Conservation (phyloP, 306 rosid species). For the Corylus americana region DNA sequence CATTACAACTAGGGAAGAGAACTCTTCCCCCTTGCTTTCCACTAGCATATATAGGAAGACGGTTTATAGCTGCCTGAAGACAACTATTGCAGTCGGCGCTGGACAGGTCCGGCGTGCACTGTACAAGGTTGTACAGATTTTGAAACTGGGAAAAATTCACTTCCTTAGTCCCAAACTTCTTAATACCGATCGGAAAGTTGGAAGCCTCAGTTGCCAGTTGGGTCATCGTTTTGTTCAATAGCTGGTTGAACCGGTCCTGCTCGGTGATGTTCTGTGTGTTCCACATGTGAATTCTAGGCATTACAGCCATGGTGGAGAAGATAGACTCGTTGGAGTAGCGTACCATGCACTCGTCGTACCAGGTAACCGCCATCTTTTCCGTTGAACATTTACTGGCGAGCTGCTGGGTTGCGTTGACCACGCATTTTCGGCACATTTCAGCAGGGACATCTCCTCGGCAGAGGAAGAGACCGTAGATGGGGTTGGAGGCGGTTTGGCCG, state of each 20-base stretch:
- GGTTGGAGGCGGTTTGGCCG: not conserved
- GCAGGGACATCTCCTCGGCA: conserved; percentile 33
- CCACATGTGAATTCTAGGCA: rapidly evolving
- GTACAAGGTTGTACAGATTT: no score
- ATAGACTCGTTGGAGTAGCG: conserved; percentile 32
- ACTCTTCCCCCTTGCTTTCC: no score
- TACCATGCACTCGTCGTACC: conserved; percentile 36
- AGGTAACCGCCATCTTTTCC: conserved; percentile 1
- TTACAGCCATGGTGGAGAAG: not conserved
- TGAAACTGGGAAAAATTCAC: no score
- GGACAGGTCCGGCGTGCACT: no score
- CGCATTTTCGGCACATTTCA: conserved; percentile 14
- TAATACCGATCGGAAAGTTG: not conserved
- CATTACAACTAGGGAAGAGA: no score
- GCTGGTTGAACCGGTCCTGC: not conserved
- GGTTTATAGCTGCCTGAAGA: no score
- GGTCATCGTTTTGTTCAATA: not conserved
- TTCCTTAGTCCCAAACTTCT: not conserved
- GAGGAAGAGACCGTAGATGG: conserved; percentile 22
- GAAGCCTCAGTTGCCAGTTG: not conserved
- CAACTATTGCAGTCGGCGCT: no score
- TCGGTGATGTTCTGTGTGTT: not conserved
- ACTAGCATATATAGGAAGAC: no score
- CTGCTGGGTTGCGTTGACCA: not conserved
- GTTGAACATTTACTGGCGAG: not conserved